Evolutionary conservation across 108 stramenopile genomes (phyloP).

Genomic region (Pseudonitzschia pungens): DNA sequence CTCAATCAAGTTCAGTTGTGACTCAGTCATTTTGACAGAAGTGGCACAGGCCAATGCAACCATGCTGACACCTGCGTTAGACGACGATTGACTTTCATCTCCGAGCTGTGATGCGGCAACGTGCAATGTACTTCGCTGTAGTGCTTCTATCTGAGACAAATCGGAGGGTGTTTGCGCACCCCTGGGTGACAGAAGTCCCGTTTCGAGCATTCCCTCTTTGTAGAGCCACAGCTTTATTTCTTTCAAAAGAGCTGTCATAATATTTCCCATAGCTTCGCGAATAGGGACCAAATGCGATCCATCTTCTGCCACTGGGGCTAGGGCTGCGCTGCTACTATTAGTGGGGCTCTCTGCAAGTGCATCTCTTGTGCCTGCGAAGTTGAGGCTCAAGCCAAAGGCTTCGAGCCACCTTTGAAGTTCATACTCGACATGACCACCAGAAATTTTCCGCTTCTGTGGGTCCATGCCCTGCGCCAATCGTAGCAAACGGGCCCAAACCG

Average conservation of each 20-base stretch:
- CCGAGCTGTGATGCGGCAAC: slow-evolving; percentile 67
- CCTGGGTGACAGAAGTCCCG: slow-evolving; percentile 52
- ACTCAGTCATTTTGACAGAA: slow-evolving; percentile 82
- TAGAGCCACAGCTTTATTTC: slow-evolving; percentile 90
- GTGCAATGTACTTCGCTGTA: slow-evolving; percentile 86
- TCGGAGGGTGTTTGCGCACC: slow-evolving; percentile 52
- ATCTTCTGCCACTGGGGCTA: slow-evolving; percentile 39
- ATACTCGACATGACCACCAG: slow-evolving; percentile 87
- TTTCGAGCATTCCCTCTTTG: slow-evolving; percentile 74
- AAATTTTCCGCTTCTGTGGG: slow-evolving; percentile 81
- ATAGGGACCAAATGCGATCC: slow-evolving; percentile 45
- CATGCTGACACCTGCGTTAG: slow-evolving; percentile 36
- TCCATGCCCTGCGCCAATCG: slow-evolving; percentile 87
- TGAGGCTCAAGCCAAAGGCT: slow-evolving; percentile 83
- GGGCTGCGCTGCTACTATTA: slow-evolving; percentile 41
- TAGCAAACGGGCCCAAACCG: slow-evolving; percentile 69
- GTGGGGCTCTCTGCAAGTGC: slow-evolving; percentile 77
- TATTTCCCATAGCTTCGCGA: slow-evolving; percentile 70
- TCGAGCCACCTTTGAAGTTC: slow-evolving; percentile 84
- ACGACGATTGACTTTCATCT: slow-evolving; percentile 19
- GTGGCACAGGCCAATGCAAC: slow-evolving; percentile 81
- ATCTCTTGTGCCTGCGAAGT: slow-evolving; percentile 78
- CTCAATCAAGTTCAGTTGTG: slow-evolving; percentile 79
- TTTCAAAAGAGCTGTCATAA: slow-evolving; percentile 70
- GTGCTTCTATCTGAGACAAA: slow-evolving; percentile 58